Percentiles rank a stretch among this genome's conserved stretches.
These are phyloP conservation scores for Sicyos edulis DNA, from an alignment of 306 rosid genomes.

Conservation along the genomic window DNA sequence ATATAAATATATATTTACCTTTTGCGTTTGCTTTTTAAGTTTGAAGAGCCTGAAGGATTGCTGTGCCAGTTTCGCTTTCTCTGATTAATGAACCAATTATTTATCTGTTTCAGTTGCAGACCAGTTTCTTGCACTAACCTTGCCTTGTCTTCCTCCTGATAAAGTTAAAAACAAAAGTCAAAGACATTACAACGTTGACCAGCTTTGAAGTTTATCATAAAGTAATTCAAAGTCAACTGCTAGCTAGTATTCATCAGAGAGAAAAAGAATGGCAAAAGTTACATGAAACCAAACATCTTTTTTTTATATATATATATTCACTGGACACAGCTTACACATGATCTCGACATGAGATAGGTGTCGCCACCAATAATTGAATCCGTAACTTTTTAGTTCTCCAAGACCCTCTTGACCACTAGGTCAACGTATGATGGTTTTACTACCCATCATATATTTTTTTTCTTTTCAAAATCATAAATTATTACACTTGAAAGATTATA, in stretches of 20 bases:
- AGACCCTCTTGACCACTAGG: too few species aligned
- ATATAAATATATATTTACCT: slow-evolving; percentile 40
- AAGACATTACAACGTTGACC: background rate
- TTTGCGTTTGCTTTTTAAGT: slow-evolving; percentile 90
- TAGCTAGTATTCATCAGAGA: background rate
- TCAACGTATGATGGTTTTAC: too few species aligned
- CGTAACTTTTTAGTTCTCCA: too few species aligned
- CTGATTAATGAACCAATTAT: slow-evolving; percentile 97
- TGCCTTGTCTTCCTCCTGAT: slow-evolving; percentile 94
- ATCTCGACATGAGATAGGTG: too few species aligned
- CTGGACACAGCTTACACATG: too few species aligned
- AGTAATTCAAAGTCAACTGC: background rate
- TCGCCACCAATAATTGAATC: too few species aligned
- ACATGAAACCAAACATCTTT: background rate
- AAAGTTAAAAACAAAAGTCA: background rate
- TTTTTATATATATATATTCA: too few species aligned
- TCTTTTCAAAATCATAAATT: background rate
- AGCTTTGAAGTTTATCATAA: background rate
- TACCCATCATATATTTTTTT: background rate
- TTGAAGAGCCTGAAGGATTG: slow-evolving; percentile 88
- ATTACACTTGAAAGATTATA: background rate
- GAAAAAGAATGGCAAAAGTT: background rate
- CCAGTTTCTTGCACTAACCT: slow-evolving; percentile 97
- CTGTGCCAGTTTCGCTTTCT: slow-evolving; percentile 99
- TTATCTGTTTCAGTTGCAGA: slow-evolving; percentile 86